These are phyloP conservation scores for Xylaria polymorpha DNA, from an alignment of 2,329 filamentous ascomycete genomes.

Conservation along the genomic window DNA sequence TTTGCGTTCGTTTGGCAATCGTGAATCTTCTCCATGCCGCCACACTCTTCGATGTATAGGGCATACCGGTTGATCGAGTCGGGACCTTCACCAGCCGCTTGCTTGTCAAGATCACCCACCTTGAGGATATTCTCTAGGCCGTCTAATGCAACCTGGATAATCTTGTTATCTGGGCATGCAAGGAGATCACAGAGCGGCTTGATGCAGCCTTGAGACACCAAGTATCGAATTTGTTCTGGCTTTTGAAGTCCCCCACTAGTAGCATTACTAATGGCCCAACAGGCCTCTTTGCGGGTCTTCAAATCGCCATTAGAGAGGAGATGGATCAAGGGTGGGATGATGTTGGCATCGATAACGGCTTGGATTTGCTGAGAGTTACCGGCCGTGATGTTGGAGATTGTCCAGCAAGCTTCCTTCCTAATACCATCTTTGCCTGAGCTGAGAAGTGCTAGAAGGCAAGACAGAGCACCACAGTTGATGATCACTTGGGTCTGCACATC, in stretches of 20 bases:
- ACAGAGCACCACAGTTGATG: slow-evolving; percentile 95
- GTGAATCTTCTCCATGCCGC: slow-evolving; percentile 99
- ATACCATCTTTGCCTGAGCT: slow-evolving; percentile 99
- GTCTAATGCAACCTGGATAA: slow-evolving; percentile 97
- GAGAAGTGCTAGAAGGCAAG: slow-evolving; percentile 90
- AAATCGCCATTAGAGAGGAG: slow-evolving; percentile 96
- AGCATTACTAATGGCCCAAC: slow-evolving; percentile 99
- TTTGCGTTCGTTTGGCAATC: slow-evolving; percentile 99
- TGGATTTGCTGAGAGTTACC: slow-evolving; percentile 99
- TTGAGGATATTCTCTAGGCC: slow-evolving; percentile 99
- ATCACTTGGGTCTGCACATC: slow-evolving; percentile 99
- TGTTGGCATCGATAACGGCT: slow-evolving; percentile 94
- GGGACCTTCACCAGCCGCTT: slow-evolving; percentile 77
- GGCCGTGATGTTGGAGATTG: slow-evolving; percentile 98
- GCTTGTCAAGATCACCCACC: slow-evolving; percentile 98
- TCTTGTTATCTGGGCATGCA: slow-evolving; percentile 98
- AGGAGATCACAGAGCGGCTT: slow-evolving; percentile 96
- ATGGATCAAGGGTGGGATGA: slow-evolving; percentile 95
- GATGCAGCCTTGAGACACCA: slow-evolving; percentile 94
- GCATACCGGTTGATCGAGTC: slow-evolving; percentile 96
- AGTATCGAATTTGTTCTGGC: slow-evolving; percentile 96
- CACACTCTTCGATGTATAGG: slow-evolving; percentile 97
- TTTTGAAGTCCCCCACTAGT: slow-evolving; percentile 98
- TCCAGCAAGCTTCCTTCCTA: slow-evolving; percentile 99
- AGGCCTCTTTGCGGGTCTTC: slow-evolving; percentile 99